phyloP scores from a whole-genome alignment of 164 flowering plant species.

The Platanus orientalis region DNA sequence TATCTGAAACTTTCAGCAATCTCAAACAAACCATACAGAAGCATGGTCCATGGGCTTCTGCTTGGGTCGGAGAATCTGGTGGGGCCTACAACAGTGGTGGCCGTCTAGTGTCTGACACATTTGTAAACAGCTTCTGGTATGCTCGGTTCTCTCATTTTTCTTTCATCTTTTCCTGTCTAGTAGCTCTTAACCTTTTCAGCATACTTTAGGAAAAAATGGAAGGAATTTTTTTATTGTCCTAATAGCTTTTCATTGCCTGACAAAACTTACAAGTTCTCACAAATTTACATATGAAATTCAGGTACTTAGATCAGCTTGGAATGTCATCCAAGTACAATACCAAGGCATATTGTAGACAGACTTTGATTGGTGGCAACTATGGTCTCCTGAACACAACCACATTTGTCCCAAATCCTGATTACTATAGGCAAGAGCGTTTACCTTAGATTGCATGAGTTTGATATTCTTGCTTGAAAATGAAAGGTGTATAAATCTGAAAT shows the following conservation, averaged over 20 bases:
- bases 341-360: constrained; percentile 47
- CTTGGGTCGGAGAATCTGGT: constrained; percentile 17
- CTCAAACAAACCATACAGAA: constrained; percentile 29
- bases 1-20: constrained; percentile 31
- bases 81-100: constrained; percentile 57
- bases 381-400: constrained; percentile 41
- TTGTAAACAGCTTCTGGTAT: constrained; percentile 13
- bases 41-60: constrained; percentile 55
- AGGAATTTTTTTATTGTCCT: neutral
- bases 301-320: constrained; percentile 57
- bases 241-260: neutral
- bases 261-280: neutral
- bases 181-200: neutral
- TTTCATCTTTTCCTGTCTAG: neutral
- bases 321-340: constrained; percentile 33
- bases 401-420: constrained; percentile 50
- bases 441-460: neutral
- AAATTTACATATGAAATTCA: constrained; percentile 3
- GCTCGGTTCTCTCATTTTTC: neutral
- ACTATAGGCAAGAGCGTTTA: constrained; percentile 34
- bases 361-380: constrained; percentile 48
- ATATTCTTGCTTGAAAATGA: neutral
- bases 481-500: neutral
- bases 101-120: constrained; percentile 9
- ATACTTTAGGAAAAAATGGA: neutral